These are phyloP conservation scores for Cantharellus anzutake DNA, from an alignment of 768 basidiomycete genomes.

Conservation along the genomic window DNA sequence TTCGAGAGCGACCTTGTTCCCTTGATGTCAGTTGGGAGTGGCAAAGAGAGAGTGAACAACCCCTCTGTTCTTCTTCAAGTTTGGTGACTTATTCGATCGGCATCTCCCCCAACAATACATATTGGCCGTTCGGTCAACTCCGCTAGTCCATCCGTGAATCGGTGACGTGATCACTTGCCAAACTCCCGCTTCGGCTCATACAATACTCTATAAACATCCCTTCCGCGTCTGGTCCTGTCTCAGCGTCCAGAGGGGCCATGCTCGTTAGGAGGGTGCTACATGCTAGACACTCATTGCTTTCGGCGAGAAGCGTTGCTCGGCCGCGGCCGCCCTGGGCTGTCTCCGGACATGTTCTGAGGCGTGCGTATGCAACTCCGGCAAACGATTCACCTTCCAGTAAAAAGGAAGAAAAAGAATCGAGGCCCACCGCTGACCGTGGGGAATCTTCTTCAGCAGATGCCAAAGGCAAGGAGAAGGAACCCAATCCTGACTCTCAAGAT, in stretches of 20 bases:
- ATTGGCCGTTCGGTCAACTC: no score
- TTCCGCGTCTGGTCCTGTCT: no score
- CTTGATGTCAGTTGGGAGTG: no score
- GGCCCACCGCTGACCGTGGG: constrained; percentile 15
- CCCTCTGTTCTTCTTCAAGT: no score
- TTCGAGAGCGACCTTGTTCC: no score
- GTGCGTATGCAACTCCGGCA: background rate
- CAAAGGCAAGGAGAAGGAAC: constrained; percentile 20
- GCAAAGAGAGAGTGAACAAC: no score
- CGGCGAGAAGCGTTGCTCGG: background rate
- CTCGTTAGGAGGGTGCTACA: background rate
- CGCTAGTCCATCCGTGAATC: no score
- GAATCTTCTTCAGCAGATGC: constrained; percentile 16
- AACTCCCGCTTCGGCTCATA: no score
- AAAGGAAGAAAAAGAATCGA: constrained; percentile 10
- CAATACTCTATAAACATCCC: no score
- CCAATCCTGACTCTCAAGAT: background rate
- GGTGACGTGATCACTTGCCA: no score
- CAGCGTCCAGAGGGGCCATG: background rate
- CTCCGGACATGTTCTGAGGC: background rate
- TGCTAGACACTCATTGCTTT: background rate
- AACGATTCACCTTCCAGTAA: constrained; percentile 1
- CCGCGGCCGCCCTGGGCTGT: background rate
- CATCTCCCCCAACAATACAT: no score
- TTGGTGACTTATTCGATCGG: no score